These are phyloP conservation scores for Boletus fagicola DNA, from an alignment of 768 basidiomycete genomes.

Conservation along the genomic window DNA sequence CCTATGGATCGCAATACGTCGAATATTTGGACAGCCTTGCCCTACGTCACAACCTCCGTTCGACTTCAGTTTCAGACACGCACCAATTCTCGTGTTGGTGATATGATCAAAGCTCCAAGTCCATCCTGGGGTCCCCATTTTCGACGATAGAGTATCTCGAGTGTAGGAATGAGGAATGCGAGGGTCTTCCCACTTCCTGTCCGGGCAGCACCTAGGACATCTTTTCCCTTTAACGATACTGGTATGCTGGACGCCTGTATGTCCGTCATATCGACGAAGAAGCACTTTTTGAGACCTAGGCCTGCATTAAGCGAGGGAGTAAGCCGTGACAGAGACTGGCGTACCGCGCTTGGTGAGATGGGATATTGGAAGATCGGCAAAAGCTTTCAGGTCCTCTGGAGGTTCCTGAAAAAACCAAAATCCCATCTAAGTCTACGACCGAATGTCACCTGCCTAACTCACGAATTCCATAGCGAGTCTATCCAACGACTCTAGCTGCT, in stretches of 20 bases:
- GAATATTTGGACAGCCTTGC: constrained; percentile 95
- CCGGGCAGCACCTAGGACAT: constrained; percentile 66
- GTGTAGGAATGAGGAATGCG: constrained; percentile 65
- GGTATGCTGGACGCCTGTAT: constrained; percentile 65
- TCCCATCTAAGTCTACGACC: background rate
- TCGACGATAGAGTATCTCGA: constrained; percentile 61
- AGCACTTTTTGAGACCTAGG: constrained; percentile 80
- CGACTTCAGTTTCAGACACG: constrained; percentile 25
- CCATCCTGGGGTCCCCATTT: constrained; percentile 76
- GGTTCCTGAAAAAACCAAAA: constrained; percentile 43
- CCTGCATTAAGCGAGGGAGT: constrained; percentile 5
- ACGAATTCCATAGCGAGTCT: constrained; percentile 51
- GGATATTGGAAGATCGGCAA: constrained; percentile 78
- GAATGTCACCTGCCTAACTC: constrained; percentile 19
- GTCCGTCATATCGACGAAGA: constrained; percentile 85
- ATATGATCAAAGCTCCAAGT: constrained; percentile 86
- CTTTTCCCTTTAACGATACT: constrained; percentile 56
- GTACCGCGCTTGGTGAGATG: constrained; percentile 70
- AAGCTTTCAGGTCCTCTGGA: constrained; percentile 47
- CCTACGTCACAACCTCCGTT: constrained; percentile 4
- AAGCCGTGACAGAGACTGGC: background rate
- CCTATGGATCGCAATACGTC: constrained; percentile 94
- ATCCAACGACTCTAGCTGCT: constrained; percentile 51
- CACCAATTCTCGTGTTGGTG: constrained; percentile 90
- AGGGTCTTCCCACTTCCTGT: constrained; percentile 77